Conservation (phyloP, 2,329 filamentous ascomycete species). For the Elsinoe ampelina region DNA sequence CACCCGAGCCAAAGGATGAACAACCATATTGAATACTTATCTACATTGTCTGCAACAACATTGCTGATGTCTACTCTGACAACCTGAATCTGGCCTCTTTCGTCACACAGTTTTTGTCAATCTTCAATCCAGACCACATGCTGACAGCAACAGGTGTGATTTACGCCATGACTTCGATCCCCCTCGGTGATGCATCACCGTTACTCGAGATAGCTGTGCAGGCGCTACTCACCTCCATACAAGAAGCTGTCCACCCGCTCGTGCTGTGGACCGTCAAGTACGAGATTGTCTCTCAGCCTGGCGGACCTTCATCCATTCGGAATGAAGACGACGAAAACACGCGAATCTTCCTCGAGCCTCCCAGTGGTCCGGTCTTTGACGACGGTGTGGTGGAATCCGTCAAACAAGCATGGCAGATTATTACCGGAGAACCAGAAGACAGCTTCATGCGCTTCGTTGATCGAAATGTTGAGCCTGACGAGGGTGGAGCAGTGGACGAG, state of each 20-base stretch:
- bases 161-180: conserved; percentile 42
- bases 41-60: conserved; percentile 97
- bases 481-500: background rate
- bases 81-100: conserved; percentile 55
- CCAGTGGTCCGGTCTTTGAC: conserved; percentile 62
- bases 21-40: conserved; percentile 82
- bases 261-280: conserved; percentile 47
- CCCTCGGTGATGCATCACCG: conserved; percentile 26
- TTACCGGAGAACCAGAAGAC: conserved; percentile 45
- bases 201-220: conserved; percentile 35
- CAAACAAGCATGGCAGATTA: conserved; percentile 57
- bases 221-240: conserved; percentile 33
- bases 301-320: conserved; percentile 22
- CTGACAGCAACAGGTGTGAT: conserved; percentile 46
- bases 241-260: conserved; percentile 26
- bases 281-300: conserved; percentile 33
- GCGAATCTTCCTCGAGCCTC: conserved; percentile 49
- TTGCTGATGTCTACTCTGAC: conserved; percentile 88
- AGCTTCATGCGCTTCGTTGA: conserved; percentile 74
- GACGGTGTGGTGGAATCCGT: conserved; percentile 61
- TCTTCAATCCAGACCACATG: conserved; percentile 17
- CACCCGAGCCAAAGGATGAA: conserved; percentile 60
- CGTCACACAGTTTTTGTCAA: conserved; percentile 18
- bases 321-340: conserved; percentile 33
- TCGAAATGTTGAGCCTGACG: conserved; percentile 45